phyloP scores from a whole-genome alignment of 2,329 filamentous ascomycete species.

The Fusarium sarcochroum region DNA sequence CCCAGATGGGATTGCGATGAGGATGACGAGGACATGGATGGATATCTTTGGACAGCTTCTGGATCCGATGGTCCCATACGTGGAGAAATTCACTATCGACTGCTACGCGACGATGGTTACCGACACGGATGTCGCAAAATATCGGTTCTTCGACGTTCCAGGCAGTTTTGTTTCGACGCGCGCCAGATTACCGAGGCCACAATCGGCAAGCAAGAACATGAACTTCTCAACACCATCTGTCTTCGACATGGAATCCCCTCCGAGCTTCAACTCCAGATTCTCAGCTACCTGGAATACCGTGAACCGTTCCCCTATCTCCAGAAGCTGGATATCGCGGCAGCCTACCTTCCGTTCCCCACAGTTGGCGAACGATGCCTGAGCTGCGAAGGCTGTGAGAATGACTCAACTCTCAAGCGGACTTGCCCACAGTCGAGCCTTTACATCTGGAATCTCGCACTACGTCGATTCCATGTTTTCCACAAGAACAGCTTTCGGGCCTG shows the following conservation, averaged over 20 bases:
- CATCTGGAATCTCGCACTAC: conserved; percentile 24
- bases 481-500: background rate
- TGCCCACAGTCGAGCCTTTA: background rate
- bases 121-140: too few species aligned
- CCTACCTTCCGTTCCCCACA: conserved; percentile 7
- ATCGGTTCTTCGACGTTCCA: conserved; percentile 14
- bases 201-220: background rate
- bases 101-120: too few species aligned
- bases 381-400: rapidly evolving
- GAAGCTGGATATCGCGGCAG: conserved; percentile 2
- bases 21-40: background rate
- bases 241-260: background rate
- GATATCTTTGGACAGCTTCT: conserved; percentile 1
- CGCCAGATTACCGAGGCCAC: background rate
- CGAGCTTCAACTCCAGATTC: conserved; percentile 5
- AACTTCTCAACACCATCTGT: background rate
- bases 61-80: conserved; percentile 21
- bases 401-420: background rate
- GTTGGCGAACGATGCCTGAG: background rate
- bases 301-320: conserved; percentile 3
- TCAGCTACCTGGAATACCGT: background rate
- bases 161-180: conserved; percentile 24
- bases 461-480: conserved; percentile 19
- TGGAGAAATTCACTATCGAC: too few species aligned
- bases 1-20: conserved; percentile 11